These are phyloP conservation scores for Odonthalia washingtoniensis DNA, from an alignment of 31 red algal genomes.

Conservation along the genomic window DNA sequence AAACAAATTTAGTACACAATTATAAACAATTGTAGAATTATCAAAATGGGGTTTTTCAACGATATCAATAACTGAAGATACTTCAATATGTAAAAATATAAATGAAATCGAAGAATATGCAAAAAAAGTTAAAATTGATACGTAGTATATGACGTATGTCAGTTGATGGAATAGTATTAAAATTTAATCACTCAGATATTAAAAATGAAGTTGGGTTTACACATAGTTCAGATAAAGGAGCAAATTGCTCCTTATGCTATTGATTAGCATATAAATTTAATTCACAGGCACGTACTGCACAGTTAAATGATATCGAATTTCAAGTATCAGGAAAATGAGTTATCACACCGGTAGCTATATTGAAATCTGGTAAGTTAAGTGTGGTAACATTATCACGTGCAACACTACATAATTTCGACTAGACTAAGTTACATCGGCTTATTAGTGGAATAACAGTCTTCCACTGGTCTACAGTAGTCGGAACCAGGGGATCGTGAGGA, in stretches of 20 bases:
- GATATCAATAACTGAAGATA: no score
- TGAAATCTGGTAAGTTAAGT: constrained; percentile 66
- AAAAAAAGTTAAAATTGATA: not conserved
- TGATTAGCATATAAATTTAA: constrained; percentile 40
- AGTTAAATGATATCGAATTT: constrained; percentile 63
- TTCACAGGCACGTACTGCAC: no score
- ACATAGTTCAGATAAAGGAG: constrained; percentile 58
- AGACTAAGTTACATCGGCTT: no score
- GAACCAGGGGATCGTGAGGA: no score
- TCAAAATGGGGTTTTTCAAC: no score
- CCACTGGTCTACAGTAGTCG: no score
- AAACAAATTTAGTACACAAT: no score
- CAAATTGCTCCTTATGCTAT: constrained; percentile 78
- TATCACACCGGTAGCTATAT: constrained; percentile 85
- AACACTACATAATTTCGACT: constrained; percentile 88
- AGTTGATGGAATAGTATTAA: no score
- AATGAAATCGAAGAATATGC: constrained; percentile 17
- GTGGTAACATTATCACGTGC: constrained; percentile 74
- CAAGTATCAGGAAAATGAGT: constrained; percentile 81
- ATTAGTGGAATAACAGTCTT: no score
- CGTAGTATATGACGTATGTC: constrained; percentile 53
- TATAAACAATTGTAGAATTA: no score
- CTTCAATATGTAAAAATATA: no score
- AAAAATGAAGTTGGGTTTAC: constrained; percentile 66
- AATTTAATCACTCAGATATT: no score